Conservation (phyloP, 164 flowering plant genomes). For the Cinnamomum micranthum region DNA sequence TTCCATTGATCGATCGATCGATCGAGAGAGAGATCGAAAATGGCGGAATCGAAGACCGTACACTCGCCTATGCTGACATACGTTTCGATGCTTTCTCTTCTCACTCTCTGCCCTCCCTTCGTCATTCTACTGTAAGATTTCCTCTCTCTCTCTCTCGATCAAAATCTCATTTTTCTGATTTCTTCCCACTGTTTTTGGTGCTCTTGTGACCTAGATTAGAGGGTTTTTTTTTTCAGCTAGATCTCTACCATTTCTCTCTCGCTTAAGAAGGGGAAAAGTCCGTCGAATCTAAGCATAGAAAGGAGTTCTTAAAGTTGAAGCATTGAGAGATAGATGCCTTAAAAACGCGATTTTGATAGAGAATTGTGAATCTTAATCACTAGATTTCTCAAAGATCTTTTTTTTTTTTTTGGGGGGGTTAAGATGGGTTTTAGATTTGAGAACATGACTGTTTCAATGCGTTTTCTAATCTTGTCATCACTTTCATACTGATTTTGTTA, state of each 20-base stretch:
- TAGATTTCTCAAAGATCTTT: too few relatives aligned
- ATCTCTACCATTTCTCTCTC: background rate
- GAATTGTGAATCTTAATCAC: too few relatives aligned
- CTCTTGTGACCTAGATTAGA: too few relatives aligned
- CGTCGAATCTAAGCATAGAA: background rate
- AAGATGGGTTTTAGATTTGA: background rate
- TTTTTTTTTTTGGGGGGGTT: background rate
- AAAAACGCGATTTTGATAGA: too few relatives aligned
- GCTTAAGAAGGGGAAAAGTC: too few relatives aligned
- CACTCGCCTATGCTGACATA: conserved; percentile 83
- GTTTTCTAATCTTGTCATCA: background rate
- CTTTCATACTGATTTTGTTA: background rate
- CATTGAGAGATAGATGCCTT: too few relatives aligned
- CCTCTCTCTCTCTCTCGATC: background rate
- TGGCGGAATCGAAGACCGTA: conserved; percentile 61
- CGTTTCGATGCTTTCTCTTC: conserved; percentile 72
- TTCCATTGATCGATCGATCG: background rate
- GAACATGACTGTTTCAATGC: background rate
- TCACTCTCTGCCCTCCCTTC: conserved; percentile 86
- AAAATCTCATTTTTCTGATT: too few relatives aligned
- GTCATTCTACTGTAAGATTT: conserved; percentile 83
- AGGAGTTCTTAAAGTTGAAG: background rate
- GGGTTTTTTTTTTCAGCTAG: background rate
- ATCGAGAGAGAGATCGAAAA: conserved; percentile 11
- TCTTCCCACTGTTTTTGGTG: too few relatives aligned